Percentiles rank a stretch among this genome's conserved stretches.
Conservation (phyloP, 2,329 filamentous ascomycete species). For the Sporothrix protearum region DNA sequence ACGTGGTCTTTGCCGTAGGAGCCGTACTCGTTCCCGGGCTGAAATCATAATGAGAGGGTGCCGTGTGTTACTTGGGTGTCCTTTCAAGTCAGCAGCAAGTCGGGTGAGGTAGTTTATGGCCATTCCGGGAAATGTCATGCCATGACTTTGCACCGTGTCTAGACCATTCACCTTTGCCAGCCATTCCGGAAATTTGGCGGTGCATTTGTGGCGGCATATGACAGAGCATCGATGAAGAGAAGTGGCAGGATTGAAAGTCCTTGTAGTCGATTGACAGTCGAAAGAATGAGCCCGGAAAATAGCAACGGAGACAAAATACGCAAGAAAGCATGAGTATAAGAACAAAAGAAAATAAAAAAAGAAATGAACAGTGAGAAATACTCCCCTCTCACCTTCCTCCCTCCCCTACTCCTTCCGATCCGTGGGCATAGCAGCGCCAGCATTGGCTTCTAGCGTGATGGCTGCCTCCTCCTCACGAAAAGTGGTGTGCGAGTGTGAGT, state of each 20-base stretch:
- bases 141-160: conserved; percentile 54
- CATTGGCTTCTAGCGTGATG: background rate
- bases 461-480: background rate
- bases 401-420: conserved; percentile 33
- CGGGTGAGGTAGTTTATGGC: conserved; percentile 57
- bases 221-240: background rate
- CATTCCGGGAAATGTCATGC: conserved; percentile 58
- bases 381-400: background rate
- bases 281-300: background rate
- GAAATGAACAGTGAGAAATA: too few species aligned
- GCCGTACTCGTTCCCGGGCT: conserved; percentile 76
- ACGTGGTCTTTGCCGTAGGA: conserved; percentile 13
- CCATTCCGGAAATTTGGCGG: conserved; percentile 74
- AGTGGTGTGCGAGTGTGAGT: background rate
- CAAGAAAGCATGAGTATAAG: background rate
- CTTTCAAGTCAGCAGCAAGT: conserved; percentile 64
- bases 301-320: background rate
- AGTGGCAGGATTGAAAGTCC: background rate
- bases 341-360: background rate
- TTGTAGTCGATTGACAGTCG: background rate
- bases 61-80: conserved; percentile 77
- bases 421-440: conserved; percentile 47
- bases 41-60: conserved; percentile 69
- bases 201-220: background rate
- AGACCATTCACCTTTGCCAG: conserved; percentile 52